phyloP scores from a whole-genome alignment of 768 basidiomycete genomes.

The Russula brevipes region DNA sequence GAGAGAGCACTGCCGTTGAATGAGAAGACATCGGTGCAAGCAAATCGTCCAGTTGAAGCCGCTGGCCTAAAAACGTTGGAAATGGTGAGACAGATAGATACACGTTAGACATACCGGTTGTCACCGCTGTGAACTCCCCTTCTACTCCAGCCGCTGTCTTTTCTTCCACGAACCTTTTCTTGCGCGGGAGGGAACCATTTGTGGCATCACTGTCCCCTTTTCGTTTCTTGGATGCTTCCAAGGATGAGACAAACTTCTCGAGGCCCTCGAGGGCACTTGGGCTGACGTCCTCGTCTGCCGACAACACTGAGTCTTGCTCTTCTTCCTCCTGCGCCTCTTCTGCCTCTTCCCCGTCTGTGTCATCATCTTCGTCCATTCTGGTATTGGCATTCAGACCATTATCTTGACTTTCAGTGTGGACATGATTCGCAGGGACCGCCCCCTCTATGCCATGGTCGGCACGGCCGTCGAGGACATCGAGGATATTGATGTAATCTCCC shows the following conservation, averaged over 20 bases:
- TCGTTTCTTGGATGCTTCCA: slow-evolving; percentile 66
- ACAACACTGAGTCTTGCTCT: slow-evolving; percentile 40
- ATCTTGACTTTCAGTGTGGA: not conserved
- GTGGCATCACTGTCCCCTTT: slow-evolving; percentile 36
- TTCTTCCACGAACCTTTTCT: slow-evolving; percentile 20
- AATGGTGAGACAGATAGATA: not conserved
- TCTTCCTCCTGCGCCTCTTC: slow-evolving; percentile 41
- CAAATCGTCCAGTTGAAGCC: slow-evolving; percentile 67
- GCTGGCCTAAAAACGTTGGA: slow-evolving; percentile 38
- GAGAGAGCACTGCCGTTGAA: slow-evolving; percentile 52
- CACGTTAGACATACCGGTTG: slow-evolving; percentile 7
- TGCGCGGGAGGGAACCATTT: slow-evolving; percentile 12
- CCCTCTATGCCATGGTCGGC: slow-evolving; percentile 28
- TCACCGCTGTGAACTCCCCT: slow-evolving; percentile 20
- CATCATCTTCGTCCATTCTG: slow-evolving; percentile 5
- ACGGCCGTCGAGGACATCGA: slow-evolving; percentile 29
- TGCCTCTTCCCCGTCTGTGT: slow-evolving; percentile 28
- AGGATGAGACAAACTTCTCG: slow-evolving; percentile 61
- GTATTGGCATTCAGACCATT: slow-evolving; percentile 29
- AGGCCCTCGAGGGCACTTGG: slow-evolving; percentile 63
- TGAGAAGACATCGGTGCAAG: slow-evolving; percentile 65
- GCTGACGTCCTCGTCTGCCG: slow-evolving; percentile 47
- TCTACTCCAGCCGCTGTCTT: slow-evolving; percentile 20
- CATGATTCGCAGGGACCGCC: not conserved
- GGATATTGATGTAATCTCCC: slow-evolving; percentile 28